phyloP scores from a whole-genome alignment of 2,329 filamentous ascomycete genomes.

The Cladosporium sp. region DNA sequence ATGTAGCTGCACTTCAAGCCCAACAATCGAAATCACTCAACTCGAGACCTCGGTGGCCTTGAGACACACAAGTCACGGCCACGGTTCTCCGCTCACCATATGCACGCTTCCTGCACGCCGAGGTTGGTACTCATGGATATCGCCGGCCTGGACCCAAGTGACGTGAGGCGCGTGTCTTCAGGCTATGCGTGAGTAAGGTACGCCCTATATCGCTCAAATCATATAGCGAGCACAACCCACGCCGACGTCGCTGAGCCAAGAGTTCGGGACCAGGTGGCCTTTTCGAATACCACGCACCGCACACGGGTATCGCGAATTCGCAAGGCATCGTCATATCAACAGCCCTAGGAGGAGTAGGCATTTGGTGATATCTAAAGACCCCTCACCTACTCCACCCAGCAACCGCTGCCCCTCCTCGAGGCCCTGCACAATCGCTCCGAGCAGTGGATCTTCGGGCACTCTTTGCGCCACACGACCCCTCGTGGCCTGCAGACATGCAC shows the following conservation, averaged over 20 bases:
- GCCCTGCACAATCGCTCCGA: constrained; percentile 6
- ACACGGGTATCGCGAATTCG: not conserved
- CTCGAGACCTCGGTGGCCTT: not conserved
- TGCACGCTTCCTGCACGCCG: not conserved
- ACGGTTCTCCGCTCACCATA: not conserved
- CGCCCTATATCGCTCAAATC: not conserved
- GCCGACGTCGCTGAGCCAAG: constrained; percentile 3
- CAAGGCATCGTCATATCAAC: constrained; percentile 2
- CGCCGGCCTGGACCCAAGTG: not conserved
- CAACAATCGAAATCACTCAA: not conserved
- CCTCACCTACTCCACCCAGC: constrained; percentile 8
- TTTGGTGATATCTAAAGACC: constrained; percentile 11
- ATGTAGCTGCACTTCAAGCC: not conserved
- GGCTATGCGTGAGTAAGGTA: constrained; percentile 12
- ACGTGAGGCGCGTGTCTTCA: not conserved
- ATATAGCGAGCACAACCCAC: not conserved
- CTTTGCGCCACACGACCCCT: constrained; percentile 12
- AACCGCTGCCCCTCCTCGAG: not conserved
- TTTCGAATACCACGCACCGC: not conserved
- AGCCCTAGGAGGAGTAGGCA: not conserved
- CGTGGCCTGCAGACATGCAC: constrained; percentile 21
- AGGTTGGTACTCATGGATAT: not conserved
- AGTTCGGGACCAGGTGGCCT: constrained; percentile 1
- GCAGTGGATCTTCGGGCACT: constrained; percentile 11
- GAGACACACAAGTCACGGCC: not conserved